phyloP scores from a whole-genome alignment of 768 basidiomycete species.

The Hygrocybe coccinea region DNA sequence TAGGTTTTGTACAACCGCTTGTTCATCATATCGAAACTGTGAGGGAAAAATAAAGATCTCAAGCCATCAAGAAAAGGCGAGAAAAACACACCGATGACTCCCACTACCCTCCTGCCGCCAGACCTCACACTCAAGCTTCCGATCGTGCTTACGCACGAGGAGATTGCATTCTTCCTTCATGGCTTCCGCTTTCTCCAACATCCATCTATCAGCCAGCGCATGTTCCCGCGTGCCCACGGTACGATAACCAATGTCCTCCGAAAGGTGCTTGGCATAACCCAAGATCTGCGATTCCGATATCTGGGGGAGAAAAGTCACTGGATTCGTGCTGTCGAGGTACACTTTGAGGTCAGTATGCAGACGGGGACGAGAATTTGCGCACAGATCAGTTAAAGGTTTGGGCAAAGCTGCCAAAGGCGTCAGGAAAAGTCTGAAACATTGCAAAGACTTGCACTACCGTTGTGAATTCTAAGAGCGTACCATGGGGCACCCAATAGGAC shows the following conservation, averaged over 20 bases:
- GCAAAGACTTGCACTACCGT: slow-evolving; percentile 29
- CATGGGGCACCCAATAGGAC: slow-evolving; percentile 48
- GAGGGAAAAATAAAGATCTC: neutral
- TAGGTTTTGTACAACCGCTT: slow-evolving; percentile 83
- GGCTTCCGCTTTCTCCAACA: slow-evolving; percentile 60
- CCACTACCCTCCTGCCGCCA: slow-evolving; percentile 89
- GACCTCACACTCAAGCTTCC: slow-evolving; percentile 83
- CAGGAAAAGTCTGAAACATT: slow-evolving; percentile 2
- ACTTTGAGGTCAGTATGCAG: neutral
- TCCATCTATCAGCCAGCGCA: slow-evolving; percentile 78
- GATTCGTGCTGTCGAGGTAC: slow-evolving; percentile 34
- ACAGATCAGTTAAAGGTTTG: slow-evolving; percentile 51
- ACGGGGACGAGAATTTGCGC: slow-evolving; percentile 16
- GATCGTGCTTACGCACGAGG: slow-evolving; percentile 37
- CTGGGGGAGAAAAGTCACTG: slow-evolving; percentile 56
- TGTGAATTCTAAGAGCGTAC: slow-evolving; percentile 46
- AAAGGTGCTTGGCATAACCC: slow-evolving; percentile 57
- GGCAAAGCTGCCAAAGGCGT: slow-evolving; percentile 46
- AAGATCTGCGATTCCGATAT: slow-evolving; percentile 70
- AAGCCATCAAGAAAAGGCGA: neutral
- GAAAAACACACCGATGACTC: slow-evolving; percentile 64
- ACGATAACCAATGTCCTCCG: slow-evolving; percentile 85
- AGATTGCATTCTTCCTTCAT: slow-evolving; percentile 60
- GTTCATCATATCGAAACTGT: slow-evolving; percentile 89
- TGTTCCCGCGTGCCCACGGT: slow-evolving; percentile 91